These are phyloP conservation scores for Ophiorrhiza pumila DNA, from an alignment of 257 asterid genomes.

Conservation along the genomic window DNA sequence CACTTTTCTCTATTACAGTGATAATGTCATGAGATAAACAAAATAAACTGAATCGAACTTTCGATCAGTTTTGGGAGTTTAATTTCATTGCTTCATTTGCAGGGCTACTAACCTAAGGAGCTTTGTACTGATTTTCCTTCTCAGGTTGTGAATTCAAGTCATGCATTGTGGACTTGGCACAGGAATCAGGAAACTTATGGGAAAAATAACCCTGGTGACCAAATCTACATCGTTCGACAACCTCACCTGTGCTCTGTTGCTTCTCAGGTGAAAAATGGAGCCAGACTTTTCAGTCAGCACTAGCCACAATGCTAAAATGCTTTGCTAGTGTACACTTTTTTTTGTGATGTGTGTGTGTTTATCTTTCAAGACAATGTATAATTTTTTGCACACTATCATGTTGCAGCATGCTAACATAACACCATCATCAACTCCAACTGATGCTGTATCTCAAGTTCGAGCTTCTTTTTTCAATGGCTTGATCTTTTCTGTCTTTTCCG, in stretches of 20 bases:
- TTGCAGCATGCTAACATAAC: slow-evolving; percentile 1
- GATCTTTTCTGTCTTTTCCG: neutral
- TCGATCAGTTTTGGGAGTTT: neutral
- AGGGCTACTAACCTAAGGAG: neutral
- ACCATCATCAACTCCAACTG: neutral
- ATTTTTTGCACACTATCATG: neutral
- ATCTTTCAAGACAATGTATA: no score
- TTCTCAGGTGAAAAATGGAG: slow-evolving; percentile 24
- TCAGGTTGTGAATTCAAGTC: slow-evolving; percentile 69
- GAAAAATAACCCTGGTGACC: slow-evolving; percentile 61
- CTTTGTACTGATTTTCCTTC: neutral
- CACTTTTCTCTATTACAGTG: no score
- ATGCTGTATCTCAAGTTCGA: neutral
- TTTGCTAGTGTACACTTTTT: no score
- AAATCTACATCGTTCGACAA: slow-evolving; percentile 73
- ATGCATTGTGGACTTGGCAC: slow-evolving; percentile 97
- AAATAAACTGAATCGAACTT: neutral
- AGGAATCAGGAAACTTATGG: slow-evolving; percentile 72
- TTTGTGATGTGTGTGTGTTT: neutral
- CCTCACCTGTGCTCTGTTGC: slow-evolving; percentile 52
- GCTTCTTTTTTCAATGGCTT: slow-evolving; percentile 2
- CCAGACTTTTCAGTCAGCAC: neutral
- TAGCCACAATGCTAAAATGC: neutral
- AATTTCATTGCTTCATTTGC: no score
- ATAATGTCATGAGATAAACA: neutral